Percentiles rank a stretch among this genome's conserved stretches.
Evolutionary conservation across 768 basidiomycete genomes (phyloP).

Genomic region (Macrocybe gigantea): DNA sequence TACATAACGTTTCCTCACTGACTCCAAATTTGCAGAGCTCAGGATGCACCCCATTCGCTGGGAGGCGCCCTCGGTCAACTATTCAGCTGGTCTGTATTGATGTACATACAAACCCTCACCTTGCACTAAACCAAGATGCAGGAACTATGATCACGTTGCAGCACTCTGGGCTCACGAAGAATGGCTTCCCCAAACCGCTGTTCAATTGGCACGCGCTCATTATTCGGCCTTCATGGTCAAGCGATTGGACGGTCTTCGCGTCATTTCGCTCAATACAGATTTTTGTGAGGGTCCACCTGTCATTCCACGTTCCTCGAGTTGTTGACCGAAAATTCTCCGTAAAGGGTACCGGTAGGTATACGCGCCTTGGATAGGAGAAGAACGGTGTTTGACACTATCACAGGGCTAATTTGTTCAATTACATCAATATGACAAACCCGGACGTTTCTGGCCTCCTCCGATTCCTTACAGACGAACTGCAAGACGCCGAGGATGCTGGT

Average conservation of each 20-base stretch:
- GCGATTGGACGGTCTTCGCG: constrained; percentile 57
- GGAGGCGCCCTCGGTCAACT: constrained; percentile 49
- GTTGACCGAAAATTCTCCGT: constrained; percentile 3
- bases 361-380: not conserved
- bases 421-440: constrained; percentile 64
- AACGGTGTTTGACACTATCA: not conserved
- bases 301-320: not conserved
- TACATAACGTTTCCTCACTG: not conserved
- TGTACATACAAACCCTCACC: not conserved
- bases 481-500: constrained; percentile 71
- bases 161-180: constrained; percentile 63
- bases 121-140: constrained; percentile 13
- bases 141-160: constrained; percentile 77
- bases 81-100: constrained; percentile 51
- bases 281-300: constrained; percentile 43
- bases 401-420: constrained; percentile 70
- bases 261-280: constrained; percentile 75
- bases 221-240: constrained; percentile 71
- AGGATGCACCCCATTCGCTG: constrained; percentile 57
- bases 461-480: constrained; percentile 73
- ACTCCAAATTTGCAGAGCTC: constrained; percentile 29
- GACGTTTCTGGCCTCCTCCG: constrained; percentile 74
- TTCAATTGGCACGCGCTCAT: constrained; percentile 54
- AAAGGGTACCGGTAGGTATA: constrained; percentile 30
- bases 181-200: constrained; percentile 59